Base-by-base conservation (phyloP, 306 rosid species). In the Hylodesmum podocarpum region DNA sequence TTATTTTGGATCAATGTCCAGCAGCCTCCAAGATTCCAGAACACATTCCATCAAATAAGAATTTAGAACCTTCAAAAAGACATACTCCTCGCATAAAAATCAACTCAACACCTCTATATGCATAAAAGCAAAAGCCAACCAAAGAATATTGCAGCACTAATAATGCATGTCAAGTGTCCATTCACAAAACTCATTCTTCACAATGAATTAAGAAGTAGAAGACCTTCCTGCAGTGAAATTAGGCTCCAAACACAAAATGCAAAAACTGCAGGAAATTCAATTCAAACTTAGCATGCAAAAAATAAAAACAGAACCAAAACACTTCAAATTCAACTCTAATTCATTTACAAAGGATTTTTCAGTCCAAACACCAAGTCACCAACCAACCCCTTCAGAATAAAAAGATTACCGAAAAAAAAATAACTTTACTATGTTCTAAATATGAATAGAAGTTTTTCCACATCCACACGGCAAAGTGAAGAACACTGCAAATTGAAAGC, bases 401-500 rank as follows among this genome's bases (percentile, higher is more conserved):
- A 50, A 40, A 11, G 50, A 69, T 13, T 6, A 41, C 64, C 16
- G 24, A 54, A 24, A 54, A 54, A 24, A 39, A 39, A 39, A 1
- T 1, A 36, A 6, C 41, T 6, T 0, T 7, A 31, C 12, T 10
- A 41, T 57, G 25, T 25, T 39, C 5, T 16, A 11, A 78, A 40
- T 24, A 31, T 29, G 34, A 51, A 74, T 11, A 14, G 18, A 57
- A 31, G 61, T 3, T 68, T 64, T n/a, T 24, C 69, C 84, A 74
- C 69, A 50, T 24, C 66, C 36, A 69, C 24, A 75, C 27, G 37
- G 40, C 34, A 78, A 76, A 34, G 62, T 80, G 15, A 70, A 57
- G 61, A 73, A 49, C 69, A 55, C 73, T 27, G 77, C 76, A 75
- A 62, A 73, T 21, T 53, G 34, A 63, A 73, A 62, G 67, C 34